A percentile compares a stretch with the other conserved stretches of the same genome.
Evolutionary conservation across 768 basidiomycete genomes (phyloP).

Genomic region (Candolleomyces aberdarensis): DNA sequence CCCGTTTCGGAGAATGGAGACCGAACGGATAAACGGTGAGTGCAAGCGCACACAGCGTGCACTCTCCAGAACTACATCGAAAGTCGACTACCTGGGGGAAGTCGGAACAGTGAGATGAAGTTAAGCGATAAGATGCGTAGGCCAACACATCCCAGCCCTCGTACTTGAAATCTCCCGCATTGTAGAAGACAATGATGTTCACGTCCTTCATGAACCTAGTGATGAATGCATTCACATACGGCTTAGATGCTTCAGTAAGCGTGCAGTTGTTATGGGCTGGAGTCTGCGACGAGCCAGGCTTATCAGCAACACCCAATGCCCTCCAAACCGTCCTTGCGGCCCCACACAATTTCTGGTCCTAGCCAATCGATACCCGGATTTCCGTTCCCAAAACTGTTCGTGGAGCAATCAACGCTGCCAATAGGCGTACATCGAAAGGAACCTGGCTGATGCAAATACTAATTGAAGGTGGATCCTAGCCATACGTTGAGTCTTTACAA

Average conservation of each 20-base stretch:
- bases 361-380: constrained; percentile 56
- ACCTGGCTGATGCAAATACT: constrained; percentile 44
- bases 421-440: constrained; percentile 57
- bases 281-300: constrained; percentile 51
- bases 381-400: constrained; percentile 50
- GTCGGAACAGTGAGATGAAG: no score
- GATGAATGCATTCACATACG: constrained; percentile 51
- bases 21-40: no score
- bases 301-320: constrained; percentile 42
- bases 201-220: constrained; percentile 48
- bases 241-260: constrained; percentile 44
- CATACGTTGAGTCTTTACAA: constrained; percentile 62
- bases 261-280: constrained; percentile 53
- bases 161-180: no score
- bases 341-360: constrained; percentile 43
- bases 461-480: constrained; percentile 49
- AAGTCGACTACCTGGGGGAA: no score
- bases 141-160: no score
- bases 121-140: no score
- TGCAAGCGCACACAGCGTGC: no score
- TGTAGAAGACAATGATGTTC: constrained; percentile 36
- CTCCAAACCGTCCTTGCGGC: constrained; percentile 48
- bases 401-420: constrained; percentile 53
- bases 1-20: no score
- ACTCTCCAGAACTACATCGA: no score